A percentile compares a stretch with the other conserved stretches of the same genome.
Conservation (phyloP, 495 filamentous ascomycete species). For the Aspergillus affinis region DNA sequence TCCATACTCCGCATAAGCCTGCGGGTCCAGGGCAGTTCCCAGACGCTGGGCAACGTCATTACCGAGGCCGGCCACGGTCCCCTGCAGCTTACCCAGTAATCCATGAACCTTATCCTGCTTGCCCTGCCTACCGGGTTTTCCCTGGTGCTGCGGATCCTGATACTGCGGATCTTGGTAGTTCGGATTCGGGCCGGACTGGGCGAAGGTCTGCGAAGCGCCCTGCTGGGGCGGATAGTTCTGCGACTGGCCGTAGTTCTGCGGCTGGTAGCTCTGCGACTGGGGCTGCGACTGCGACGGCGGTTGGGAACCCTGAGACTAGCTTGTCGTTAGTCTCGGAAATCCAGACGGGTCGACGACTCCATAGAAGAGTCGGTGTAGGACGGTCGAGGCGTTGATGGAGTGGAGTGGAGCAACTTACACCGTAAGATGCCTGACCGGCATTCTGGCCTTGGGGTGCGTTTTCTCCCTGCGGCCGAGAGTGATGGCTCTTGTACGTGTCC, state of each 20-base stretch:
- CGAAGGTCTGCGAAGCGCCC: slow-evolving; percentile 9
- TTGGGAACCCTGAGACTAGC: slow-evolving; percentile 13
- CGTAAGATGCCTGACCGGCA: background rate
- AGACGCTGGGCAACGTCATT: slow-evolving; percentile 50
- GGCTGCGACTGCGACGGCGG: slow-evolving; percentile 17
- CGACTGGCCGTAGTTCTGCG: slow-evolving; percentile 12
- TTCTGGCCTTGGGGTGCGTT: slow-evolving; percentile 19
- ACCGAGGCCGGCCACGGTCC: slow-evolving; percentile 50
- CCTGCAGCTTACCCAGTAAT: slow-evolving; percentile 58
- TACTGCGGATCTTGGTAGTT: slow-evolving; percentile 20
- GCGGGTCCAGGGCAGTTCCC: slow-evolving; percentile 49
- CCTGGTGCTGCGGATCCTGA: slow-evolving; percentile 25
- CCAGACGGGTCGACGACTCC: background rate
- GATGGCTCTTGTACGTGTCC: slow-evolving; percentile 42
- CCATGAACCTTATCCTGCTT: slow-evolving; percentile 48
- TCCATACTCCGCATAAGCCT: slow-evolving; percentile 50
- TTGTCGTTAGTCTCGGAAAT: background rate
- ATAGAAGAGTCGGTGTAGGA: background rate
- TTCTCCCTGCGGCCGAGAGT: slow-evolving; percentile 11
- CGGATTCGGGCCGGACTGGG: slow-evolving; percentile 9
- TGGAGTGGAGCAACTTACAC: background rate
- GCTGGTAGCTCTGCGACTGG: background rate
- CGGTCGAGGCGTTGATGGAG: background rate
- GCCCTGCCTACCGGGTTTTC: slow-evolving; percentile 41
- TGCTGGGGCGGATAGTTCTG: slow-evolving; percentile 7